A percentile compares a stretch with the other conserved stretches of the same genome.
Evolutionary conservation across 2,329 filamentous ascomycete genomes (phyloP).

Genomic region (Talaromyces sp.): DNA sequence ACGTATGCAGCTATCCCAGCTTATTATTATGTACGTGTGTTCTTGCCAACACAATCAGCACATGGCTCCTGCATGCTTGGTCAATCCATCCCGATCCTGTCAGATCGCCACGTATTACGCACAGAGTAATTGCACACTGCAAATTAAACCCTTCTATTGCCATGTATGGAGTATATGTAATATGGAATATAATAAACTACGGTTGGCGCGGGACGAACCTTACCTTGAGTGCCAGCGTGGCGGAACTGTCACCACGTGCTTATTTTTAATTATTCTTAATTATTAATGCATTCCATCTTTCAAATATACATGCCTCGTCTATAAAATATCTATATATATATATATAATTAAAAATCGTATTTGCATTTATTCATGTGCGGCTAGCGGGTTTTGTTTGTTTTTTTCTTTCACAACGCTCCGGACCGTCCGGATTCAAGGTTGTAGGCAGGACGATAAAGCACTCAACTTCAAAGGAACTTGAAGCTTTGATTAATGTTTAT

Average conservation of each 20-base stretch:
- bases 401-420: background rate
- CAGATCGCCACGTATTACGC: background rate
- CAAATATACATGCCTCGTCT: too few relatives aligned
- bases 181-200: background rate
- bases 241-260: background rate
- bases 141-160: too few relatives aligned
- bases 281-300: background rate
- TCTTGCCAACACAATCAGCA: background rate
- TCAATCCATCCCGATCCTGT: background rate
- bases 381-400: background rate
- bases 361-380: background rate
- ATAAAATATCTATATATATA: too few relatives aligned
- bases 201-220: background rate
- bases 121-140: too few relatives aligned
- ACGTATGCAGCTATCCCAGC: too few relatives aligned
- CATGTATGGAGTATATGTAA: too few relatives aligned
- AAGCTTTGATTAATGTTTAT: too few relatives aligned
- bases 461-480: too few relatives aligned
- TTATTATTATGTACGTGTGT: too few relatives aligned
- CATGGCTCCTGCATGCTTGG: background rate
- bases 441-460: too few relatives aligned
- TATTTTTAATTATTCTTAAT: background rate
- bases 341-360: too few relatives aligned
- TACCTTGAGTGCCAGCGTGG: background rate
- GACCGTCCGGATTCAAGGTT: too few relatives aligned